These are phyloP conservation scores for Yarrowia osloensis DNA, from an alignment of 805 yeast genomes.

Conservation along the genomic window DNA sequence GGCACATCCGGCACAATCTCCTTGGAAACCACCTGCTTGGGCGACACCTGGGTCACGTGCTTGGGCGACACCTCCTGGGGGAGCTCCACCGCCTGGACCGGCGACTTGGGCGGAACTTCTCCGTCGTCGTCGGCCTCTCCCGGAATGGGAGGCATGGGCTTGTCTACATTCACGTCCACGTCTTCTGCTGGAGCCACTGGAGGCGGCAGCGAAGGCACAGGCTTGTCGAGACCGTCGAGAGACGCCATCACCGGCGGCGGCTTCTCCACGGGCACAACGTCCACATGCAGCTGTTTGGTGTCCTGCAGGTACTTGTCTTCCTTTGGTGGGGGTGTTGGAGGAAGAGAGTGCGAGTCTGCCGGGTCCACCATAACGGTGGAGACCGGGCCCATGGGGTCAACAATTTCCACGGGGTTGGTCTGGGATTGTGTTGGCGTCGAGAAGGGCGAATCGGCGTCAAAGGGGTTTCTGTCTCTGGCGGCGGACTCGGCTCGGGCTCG, in stretches of 20 bases:
- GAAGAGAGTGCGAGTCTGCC: neutral
- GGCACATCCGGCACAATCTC: neutral
- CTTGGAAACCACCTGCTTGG: neutral
- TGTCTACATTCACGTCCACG: neutral
- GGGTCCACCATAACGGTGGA: neutral
- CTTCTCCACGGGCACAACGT: neutral
- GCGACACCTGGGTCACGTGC: neutral
- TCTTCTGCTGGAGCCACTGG: neutral
- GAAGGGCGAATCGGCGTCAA: neutral
- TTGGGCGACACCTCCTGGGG: neutral
- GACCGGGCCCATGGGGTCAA: neutral
- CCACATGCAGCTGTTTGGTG: conserved; percentile 7
- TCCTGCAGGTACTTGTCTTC: conserved; percentile 7
- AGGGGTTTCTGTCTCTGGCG: neutral
- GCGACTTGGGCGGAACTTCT: neutral
- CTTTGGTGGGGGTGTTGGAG: conserved; percentile 14
- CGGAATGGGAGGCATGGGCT: conserved; percentile 19
- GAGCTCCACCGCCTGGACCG: neutral
- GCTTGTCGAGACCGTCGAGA: neutral
- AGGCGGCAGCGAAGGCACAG: neutral
- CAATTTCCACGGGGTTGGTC: neutral
- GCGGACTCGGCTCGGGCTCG: conserved; percentile 21
- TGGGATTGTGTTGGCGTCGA: neutral
- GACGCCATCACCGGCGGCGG: conserved; percentile 1
- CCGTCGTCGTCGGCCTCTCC: neutral